Base-by-base conservation (phyloP, 2,329 filamentous ascomycete species). In the Acarospora socialis region DNA sequence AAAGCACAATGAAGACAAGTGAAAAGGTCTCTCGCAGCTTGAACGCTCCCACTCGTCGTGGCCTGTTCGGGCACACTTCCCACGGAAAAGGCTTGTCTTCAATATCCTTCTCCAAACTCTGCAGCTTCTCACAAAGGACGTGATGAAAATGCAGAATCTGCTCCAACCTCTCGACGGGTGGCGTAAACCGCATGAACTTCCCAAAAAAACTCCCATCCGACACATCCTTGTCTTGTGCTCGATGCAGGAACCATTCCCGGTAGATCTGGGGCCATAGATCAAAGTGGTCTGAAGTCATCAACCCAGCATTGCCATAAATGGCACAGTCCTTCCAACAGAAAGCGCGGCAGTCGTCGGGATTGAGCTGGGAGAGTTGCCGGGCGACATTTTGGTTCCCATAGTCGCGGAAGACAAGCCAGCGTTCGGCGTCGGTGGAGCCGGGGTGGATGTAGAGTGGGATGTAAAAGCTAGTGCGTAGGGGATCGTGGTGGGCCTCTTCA, bases 251-350 rank as follows among this genome's bases (percentile, higher is more conserved):
- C 30, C 29, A 32, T 32, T 32, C 29, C 3, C 29, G 30, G 21
- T 32, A 32, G n/a, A 32, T 15, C 21, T 25, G 13, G 7, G 22
- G 20, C 6, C 22, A 21, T 10, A 32, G 4, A 6, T 7, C 12
- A 6, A 10, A 7, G 21, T 21, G 19, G 10, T 32, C 19, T 8
- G 4, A 12, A 12, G 7, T 6, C 6, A 15, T 32, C 12, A 32
- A 15, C 12, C 30, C 30, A 15, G 13, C 21, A n/a, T 32, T 32
- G 3, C 30, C 30, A n/a, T 25, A 32, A 4, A 32, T 32, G n/a
- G 21, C 12, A 10, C 30, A 32, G 30, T 32, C 30, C 16, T 32
- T 32, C 30, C 21, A 32, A 12, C 30, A 32, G 19, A 32, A 32
- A 21, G 8, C 30, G 21, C 30, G 30, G 12, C 21, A 32, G 4